Evolutionary conservation across 352 stramenopile species (phyloP).

Genomic region (Phytopythium chamaehyphon): DNA sequence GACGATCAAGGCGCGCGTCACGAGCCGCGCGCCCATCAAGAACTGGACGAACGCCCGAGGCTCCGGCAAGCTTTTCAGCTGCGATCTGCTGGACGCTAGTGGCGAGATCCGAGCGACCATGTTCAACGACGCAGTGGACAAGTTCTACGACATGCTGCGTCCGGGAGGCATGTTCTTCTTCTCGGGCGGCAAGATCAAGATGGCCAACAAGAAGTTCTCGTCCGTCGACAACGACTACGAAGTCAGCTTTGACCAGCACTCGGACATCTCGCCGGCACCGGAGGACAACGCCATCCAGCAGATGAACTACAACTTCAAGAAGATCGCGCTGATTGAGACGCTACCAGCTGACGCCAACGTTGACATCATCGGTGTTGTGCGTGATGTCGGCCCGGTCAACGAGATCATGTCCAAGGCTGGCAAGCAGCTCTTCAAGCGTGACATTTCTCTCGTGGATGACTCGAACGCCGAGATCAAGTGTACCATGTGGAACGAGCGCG

Average conservation of each 20-base stretch:
- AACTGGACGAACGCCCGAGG: constrained; percentile 96
- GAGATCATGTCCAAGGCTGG: constrained; percentile 94
- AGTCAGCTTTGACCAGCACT: constrained; percentile 96
- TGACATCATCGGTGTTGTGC: constrained; percentile 96
- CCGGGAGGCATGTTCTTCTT: constrained; percentile 93
- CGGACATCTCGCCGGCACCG: constrained; percentile 89
- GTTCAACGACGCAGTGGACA: constrained; percentile 98
- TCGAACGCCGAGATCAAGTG: constrained; percentile 94
- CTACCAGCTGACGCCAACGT: constrained; percentile 86
- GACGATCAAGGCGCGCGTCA: constrained; percentile 96
- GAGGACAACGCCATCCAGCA: constrained; percentile 90
- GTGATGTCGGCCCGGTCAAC: constrained; percentile 86
- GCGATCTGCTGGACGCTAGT: constrained; percentile 94
- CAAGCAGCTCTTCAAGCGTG: constrained; percentile 95
- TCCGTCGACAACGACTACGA: constrained; percentile 97
- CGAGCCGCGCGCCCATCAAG: constrained; percentile 91
- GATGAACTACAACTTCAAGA: constrained; percentile 92
- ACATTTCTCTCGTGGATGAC: constrained; percentile 96
- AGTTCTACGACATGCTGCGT: constrained; percentile 93
- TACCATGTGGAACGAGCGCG: constrained; percentile 96
- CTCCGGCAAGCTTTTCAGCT: constrained; percentile 95
- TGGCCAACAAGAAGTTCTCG: constrained; percentile 97
- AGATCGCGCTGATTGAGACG: constrained; percentile 91
- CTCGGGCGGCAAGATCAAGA: constrained; percentile 93
- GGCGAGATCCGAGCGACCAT: constrained; percentile 98